A percentile compares a stretch with the other conserved stretches of the same genome.
phyloP scores from a whole-genome alignment of 495 filamentous ascomycete species.

The Xylaria bambusicola region DNA sequence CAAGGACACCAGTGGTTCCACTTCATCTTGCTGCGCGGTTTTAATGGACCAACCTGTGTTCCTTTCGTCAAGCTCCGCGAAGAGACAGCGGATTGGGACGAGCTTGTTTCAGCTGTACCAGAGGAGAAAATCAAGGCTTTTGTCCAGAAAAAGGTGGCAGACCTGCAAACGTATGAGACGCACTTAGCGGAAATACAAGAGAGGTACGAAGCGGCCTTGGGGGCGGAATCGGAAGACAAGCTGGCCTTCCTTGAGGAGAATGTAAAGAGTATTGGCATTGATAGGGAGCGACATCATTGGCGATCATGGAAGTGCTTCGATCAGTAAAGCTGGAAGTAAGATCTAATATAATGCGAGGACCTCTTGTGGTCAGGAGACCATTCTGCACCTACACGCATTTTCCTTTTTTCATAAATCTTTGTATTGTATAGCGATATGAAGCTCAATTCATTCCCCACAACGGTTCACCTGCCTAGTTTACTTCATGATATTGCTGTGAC shows the following conservation, averaged over 20 bases:
- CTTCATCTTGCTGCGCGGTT: constrained; percentile 17
- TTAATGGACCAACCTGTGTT: constrained; percentile 8
- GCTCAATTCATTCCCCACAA: no score
- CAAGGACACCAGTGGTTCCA: constrained; percentile 19
- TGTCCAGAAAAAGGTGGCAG: constrained; percentile 17
- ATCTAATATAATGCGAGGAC: neutral
- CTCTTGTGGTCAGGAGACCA: neutral
- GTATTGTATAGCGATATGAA: no score
- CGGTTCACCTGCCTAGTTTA: no score
- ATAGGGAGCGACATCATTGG: constrained; percentile 3
- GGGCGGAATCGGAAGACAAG: neutral
- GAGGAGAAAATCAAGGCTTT: constrained; percentile 19
- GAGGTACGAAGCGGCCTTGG: neutral
- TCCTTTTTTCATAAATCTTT: no score
- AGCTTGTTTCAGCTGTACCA: constrained; percentile 16
- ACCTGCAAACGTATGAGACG: constrained; percentile 7
- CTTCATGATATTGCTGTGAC: no score
- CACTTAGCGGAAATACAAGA: constrained; percentile 3
- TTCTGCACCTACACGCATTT: neutral
- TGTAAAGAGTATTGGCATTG: neutral
- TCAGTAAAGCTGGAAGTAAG: neutral
- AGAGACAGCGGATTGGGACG: constrained; percentile 18
- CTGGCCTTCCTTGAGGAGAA: neutral
- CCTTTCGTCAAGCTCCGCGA: constrained; percentile 13
- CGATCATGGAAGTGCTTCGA: constrained; percentile 7